A percentile compares a stretch with the other conserved stretches of the same genome.
phyloP scores from a whole-genome alignment of 2,329 filamentous ascomycete species.

The Colletotrichum abscissum region DNA sequence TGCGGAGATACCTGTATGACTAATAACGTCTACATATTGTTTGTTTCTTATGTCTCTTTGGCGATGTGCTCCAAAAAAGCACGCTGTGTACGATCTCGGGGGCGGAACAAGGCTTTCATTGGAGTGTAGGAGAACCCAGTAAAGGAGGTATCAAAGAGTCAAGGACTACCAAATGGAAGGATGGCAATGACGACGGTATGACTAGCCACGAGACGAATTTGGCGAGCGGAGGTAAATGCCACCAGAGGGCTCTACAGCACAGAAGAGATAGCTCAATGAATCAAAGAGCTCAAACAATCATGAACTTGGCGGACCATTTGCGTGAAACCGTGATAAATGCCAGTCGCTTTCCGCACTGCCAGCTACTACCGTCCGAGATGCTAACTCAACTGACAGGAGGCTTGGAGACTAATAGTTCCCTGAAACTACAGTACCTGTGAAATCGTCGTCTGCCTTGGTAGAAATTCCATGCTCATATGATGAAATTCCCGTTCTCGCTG shows the following conservation, averaged over 20 bases:
- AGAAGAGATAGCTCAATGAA: constrained; percentile 23
- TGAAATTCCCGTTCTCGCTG: too few relatives aligned
- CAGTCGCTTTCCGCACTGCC: neutral
- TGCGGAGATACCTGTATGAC: constrained; percentile 36
- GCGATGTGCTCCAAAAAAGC: constrained; percentile 1
- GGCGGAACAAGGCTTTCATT: constrained; percentile 6
- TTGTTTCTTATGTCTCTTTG: constrained; percentile 23
- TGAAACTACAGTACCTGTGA: too few relatives aligned
- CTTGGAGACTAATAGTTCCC: too few relatives aligned
- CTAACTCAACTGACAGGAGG: too few relatives aligned
- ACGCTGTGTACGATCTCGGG: constrained; percentile 14
- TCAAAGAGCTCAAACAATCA: constrained; percentile 10
- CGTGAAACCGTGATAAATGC: neutral
- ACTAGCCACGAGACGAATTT: constrained; percentile 19
- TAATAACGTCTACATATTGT: constrained; percentile 34
- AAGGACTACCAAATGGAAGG: neutral
- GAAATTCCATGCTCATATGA: too few relatives aligned
- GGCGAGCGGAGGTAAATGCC: constrained; percentile 14
- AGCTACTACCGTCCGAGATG: too few relatives aligned
- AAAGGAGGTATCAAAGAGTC: neutral
- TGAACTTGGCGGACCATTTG: neutral
- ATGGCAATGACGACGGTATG: constrained; percentile 23
- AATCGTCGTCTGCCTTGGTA: too few relatives aligned
- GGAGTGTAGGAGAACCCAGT: neutral
- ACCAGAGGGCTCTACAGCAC: neutral